phyloP scores from a whole-genome alignment of 116 monocot genomes.

The Trichopus zeylanicus region DNA sequence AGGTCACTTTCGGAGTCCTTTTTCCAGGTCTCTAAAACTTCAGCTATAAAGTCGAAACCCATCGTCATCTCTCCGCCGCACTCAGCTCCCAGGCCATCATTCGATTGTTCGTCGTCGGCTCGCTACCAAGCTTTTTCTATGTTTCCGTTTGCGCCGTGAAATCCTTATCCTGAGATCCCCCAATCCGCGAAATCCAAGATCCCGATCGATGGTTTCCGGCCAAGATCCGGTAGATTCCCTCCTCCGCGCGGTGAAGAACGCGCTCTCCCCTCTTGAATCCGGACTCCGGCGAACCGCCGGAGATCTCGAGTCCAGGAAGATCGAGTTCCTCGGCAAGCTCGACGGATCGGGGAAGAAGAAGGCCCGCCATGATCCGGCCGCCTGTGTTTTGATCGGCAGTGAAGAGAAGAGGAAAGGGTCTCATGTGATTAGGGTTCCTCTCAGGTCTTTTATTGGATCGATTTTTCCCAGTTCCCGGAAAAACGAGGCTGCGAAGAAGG shows the following conservation, averaged over 20 bases:
- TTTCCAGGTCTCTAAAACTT: too few species aligned
- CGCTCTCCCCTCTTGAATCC: constrained; percentile 45
- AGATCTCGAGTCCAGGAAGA: constrained; percentile 32
- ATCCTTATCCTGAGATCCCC: neutral
- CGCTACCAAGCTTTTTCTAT: neutral
- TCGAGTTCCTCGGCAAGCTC: constrained; percentile 1
- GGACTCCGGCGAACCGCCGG: constrained; percentile 27
- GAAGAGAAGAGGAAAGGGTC: constrained; percentile 20
- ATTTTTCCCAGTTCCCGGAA: constrained; percentile 20
- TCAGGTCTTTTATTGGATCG: constrained; percentile 16
- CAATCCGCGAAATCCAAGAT: neutral
- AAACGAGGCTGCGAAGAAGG: constrained; percentile 5
- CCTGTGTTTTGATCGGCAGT: neutral
- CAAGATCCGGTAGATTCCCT: constrained; percentile 56
- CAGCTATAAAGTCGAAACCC: too few species aligned
- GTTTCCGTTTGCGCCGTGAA: neutral
- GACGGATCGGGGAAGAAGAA: neutral
- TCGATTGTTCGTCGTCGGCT: too few species aligned
- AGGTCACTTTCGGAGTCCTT: too few species aligned
- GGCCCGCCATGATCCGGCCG: neutral
- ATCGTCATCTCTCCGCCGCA: too few species aligned
- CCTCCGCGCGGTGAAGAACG: constrained; percentile 33
- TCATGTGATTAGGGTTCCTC: neutral
- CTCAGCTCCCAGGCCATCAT: too few species aligned
- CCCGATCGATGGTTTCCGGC: constrained; percentile 29